Evolutionary conservation across 371 early-diverging fungal genomes (phyloP).

Genomic region (Neoconidiobolus thromboides): DNA sequence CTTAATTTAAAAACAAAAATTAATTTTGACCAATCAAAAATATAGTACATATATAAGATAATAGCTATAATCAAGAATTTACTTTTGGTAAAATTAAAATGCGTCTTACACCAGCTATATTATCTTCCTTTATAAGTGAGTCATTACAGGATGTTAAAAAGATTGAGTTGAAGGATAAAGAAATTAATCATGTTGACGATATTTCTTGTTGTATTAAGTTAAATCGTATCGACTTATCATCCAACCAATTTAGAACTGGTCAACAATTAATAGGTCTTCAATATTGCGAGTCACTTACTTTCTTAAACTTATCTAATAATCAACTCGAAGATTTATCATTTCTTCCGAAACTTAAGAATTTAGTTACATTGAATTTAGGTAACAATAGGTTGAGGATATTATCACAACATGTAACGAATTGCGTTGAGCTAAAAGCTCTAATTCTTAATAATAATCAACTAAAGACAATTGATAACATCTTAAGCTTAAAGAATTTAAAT

Average conservation of each 20-base stretch:
- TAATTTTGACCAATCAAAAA: too few species aligned
- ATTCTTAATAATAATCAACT: constrained; percentile 62
- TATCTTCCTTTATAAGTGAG: constrained; percentile 17
- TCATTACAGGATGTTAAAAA: constrained; percentile 23
- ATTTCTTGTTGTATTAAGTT: constrained; percentile 39
- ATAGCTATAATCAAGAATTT: neutral
- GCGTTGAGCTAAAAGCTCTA: constrained; percentile 54
- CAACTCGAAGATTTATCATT: constrained; percentile 34
- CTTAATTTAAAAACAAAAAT: too few species aligned
- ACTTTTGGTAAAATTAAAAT: constrained; percentile 11
- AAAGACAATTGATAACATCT: constrained; percentile 36
- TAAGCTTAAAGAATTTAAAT: constrained; percentile 29
- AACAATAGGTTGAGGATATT: constrained; percentile 46
- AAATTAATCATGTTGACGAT: constrained; percentile 40
- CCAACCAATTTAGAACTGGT: constrained; percentile 33
- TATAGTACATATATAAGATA: too few species aligned
- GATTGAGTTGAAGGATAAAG: constrained; percentile 27
- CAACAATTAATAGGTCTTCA: constrained; percentile 30
- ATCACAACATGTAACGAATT: constrained; percentile 27
- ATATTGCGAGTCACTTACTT: constrained; percentile 30
- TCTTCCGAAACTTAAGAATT: constrained; percentile 29
- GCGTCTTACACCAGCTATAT: constrained; percentile 28
- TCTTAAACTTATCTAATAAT: constrained; percentile 45
- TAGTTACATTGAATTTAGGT: constrained; percentile 54
- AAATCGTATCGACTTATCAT: constrained; percentile 45